Evolutionary conservation across 352 stramenopile species (phyloP), one percentile per base, ranked within the genome.

Genomic region (Globisporangium iwayamae): DNA sequence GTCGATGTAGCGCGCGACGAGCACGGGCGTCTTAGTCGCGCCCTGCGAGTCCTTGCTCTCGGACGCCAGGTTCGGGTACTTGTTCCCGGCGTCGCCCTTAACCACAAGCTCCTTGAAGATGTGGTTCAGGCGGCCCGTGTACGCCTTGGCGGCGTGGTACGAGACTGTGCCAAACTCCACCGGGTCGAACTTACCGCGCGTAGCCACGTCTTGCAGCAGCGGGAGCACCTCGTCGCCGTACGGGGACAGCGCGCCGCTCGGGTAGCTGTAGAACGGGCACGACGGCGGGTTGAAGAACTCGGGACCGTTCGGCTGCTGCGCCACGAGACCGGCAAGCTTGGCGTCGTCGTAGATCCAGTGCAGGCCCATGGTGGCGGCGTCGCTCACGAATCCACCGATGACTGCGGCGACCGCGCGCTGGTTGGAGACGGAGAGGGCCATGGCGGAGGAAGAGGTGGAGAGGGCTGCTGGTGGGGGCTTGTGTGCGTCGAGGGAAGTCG

Each of bases 341-440:
- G 51, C 66, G 60, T 80, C 65, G 67, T 90, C 79, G 69, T 90
- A 90, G 78, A 90, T 88, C 81, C 81, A 90, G 71, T 90, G 81
- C 36, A 90, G 76, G 0, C 78, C 78, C 81, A 90, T 88, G 28
- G 75, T 84, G 34, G 81, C 81, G 36, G 81, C 81, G 54, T 90
- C 81, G 11, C 75, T 74, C 56, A 90, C 79, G 51, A 90, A 84
- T 59, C 73, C 74, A 4, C 74, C 78, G 18, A 81, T 45, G 39
- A 87, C 73, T 11, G 78, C 81, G 39, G 73, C 67, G 30, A 83
- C 52, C 1, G 45, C n/a, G 18, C 45, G 22, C 22, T 53, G 47
- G 22, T 53, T 32, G 47, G 47, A 10, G 22, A 66, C 58, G 38
- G 58, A 64, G 57, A 72, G 71, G n/a, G 68, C 32, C 63, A 74